These are phyloP conservation scores for Heracleum sosnowskyi DNA, from an alignment of 129 eudicot species.

Conservation along the genomic window DNA sequence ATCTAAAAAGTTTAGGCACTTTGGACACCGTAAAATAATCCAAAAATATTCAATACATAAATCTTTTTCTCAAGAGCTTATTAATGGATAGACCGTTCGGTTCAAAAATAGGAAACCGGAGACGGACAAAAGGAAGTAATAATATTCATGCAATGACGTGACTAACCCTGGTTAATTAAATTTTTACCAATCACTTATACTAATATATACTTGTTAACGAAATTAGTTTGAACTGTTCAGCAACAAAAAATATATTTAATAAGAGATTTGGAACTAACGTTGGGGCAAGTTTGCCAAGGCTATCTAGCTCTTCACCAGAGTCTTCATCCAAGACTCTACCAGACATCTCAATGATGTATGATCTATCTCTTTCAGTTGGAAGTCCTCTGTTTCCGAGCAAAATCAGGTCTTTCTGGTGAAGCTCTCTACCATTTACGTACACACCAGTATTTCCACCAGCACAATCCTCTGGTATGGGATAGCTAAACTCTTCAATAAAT, in stretches of 20 bases:
- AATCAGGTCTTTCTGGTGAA: conserved; percentile 67
- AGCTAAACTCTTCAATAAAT: conserved; percentile 76
- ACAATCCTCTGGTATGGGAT: conserved; percentile 75
- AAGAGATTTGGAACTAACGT: conserved; percentile 48
- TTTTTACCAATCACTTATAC: not conserved
- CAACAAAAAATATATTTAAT: not conserved
- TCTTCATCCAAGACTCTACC: conserved; percentile 87
- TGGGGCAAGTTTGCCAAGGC: conserved; percentile 98
- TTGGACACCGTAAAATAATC: not conserved
- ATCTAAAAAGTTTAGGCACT: not conserved
- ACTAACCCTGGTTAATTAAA: not conserved
- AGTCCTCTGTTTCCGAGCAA: conserved; percentile 83
- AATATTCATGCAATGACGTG: not conserved
- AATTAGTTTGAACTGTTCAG: not conserved
- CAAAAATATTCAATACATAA: not conserved
- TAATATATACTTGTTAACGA: not conserved
- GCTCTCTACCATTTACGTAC: conserved; percentile 94
- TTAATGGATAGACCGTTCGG: not conserved
- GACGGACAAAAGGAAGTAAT: not conserved
- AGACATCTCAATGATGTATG: conserved; percentile 80
- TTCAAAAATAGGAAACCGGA: not conserved
- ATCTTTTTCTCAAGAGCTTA: not conserved
- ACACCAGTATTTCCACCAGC: conserved; percentile 81
- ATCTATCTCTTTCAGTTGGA: conserved; percentile 54
- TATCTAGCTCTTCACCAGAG: conserved; percentile 80